A percentile compares a stretch with the other conserved stretches of the same genome.
Conservation (phyloP, 352 stramenopile genomes). For the Pythium scleroteichum region DNA sequence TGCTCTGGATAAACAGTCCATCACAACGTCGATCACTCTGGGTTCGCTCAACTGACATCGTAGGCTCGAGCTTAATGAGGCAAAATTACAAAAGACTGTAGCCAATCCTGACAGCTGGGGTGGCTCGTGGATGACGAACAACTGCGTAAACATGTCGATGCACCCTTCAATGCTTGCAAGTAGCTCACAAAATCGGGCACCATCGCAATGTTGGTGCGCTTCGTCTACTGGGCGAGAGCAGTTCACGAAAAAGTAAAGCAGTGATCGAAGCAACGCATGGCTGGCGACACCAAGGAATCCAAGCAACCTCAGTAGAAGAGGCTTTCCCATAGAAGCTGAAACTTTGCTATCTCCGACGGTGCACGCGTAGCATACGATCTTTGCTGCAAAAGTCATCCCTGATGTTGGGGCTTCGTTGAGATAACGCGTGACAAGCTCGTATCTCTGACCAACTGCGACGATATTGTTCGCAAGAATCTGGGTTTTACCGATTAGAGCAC, state of each 20-base stretch:
- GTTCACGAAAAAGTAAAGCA: constrained; percentile 9
- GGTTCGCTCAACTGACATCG: constrained; percentile 35
- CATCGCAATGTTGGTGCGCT: not conserved
- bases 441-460: not conserved
- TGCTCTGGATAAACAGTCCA: constrained; percentile 38
- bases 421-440: constrained; percentile 12
- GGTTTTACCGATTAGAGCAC: constrained; percentile 11
- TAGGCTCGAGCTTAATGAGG: constrained; percentile 30
- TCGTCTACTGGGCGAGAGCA: constrained; percentile 11
- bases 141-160: constrained; percentile 29
- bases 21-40: constrained; percentile 33
- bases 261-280: not conserved
- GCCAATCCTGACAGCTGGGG: constrained; percentile 43
- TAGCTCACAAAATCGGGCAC: constrained; percentile 37
- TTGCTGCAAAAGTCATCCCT: constrained; percentile 20
- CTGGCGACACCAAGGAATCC: too few species aligned
- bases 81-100: constrained; percentile 46
- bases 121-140: constrained; percentile 50
- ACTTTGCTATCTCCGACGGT: too few species aligned
- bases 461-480: constrained; percentile 5
- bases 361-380: constrained; percentile 18
- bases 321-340: too few species aligned
- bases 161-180: constrained; percentile 31
- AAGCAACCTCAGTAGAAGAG: too few species aligned
- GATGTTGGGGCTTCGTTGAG: not conserved